These are phyloP conservation scores for Akanthomyces muscarius DNA, from an alignment of 2,329 filamentous ascomycete species.

Conservation along the genomic window DNA sequence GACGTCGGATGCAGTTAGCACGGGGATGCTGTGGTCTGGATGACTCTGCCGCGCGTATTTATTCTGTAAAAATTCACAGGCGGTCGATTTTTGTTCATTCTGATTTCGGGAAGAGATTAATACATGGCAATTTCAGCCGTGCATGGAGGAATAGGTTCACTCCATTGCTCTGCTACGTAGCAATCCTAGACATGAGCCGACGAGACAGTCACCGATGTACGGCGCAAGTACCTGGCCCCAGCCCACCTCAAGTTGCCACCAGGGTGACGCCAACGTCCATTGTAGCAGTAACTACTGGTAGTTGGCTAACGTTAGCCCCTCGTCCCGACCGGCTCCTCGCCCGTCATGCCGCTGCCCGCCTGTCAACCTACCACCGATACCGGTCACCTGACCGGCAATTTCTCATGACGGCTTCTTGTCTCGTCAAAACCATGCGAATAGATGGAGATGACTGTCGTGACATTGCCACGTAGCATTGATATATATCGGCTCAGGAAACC, in stretches of 20 bases:
- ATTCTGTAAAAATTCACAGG: not conserved
- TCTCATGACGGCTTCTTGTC: not conserved
- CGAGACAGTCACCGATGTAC: not conserved
- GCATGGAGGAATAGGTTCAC: not conserved
- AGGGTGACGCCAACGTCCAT: no score
- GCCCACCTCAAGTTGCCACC: no score
- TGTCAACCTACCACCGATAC: not conserved
- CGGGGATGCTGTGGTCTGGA: not conserved
- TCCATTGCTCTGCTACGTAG: not conserved
- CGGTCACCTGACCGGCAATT: conserved; percentile 17
- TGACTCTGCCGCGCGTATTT: not conserved
- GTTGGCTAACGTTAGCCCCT: not conserved
- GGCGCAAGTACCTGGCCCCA: not conserved
- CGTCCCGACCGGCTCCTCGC: not conserved
- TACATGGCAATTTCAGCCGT: not conserved
- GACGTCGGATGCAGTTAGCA: conserved; percentile 8
- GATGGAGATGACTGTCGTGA: not conserved
- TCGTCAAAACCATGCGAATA: not conserved
- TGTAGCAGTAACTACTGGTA: no score
- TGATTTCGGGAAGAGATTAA: no score
- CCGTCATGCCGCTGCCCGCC: not conserved
- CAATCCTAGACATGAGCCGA: not conserved
- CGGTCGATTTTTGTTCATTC: no score
- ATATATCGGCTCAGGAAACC: not conserved
- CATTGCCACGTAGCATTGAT: not conserved